Evolutionary conservation across 139 green algal genomes (phyloP), one percentile per base, ranked within the genome.

Genomic region (Eudorina sp.): DNA sequence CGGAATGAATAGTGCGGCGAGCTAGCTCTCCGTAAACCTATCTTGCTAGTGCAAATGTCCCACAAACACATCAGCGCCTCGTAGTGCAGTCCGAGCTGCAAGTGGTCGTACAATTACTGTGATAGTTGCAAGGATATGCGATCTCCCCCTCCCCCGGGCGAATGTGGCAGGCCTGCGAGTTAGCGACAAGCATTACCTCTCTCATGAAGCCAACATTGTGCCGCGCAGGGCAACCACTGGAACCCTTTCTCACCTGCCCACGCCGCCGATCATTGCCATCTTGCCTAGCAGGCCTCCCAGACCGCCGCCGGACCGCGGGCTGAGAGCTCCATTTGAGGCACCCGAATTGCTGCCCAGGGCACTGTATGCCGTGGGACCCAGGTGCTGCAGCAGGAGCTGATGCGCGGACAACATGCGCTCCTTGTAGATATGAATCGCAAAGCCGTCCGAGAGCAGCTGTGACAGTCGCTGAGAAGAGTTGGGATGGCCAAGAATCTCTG

Each of bases 361-460:
- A 4, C 62, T 46, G 9, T 34, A 19, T 7, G 27, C 19, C 3
- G 34, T 36, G 18, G 62, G 19, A 3, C 62, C 64, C 34, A 87
- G 31, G 60, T 87, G 81, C 34, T 68, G 46, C 43, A 68, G 5
- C 21, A 73, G 45, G 19, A 87, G 43, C 31, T 60, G 60, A 31
- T 87, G 81, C 8, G 46, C 46, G 60, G 40, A 66, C 4, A 51
- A 34, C 3, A 78, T 0, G 40, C 81, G 81, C 8, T 87, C 81
- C 81, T 87, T 87, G 43, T 87, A 69, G 21, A 87, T 4, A 64
- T 87, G 81, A n/a, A 87, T 62, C 31, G 46, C 64, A 25, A 87
- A 87, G 29, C 81, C 81, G 81, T 87, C 64, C 0, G 62, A 31
- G 41, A 87, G 81, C 43, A 87, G 64, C 81, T 21, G 0, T 0